Percentiles rank a stretch among this genome's conserved stretches.
Conservation (phyloP, 768 basidiomycete species). For the Pleurotus citrinopileatus region DNA sequence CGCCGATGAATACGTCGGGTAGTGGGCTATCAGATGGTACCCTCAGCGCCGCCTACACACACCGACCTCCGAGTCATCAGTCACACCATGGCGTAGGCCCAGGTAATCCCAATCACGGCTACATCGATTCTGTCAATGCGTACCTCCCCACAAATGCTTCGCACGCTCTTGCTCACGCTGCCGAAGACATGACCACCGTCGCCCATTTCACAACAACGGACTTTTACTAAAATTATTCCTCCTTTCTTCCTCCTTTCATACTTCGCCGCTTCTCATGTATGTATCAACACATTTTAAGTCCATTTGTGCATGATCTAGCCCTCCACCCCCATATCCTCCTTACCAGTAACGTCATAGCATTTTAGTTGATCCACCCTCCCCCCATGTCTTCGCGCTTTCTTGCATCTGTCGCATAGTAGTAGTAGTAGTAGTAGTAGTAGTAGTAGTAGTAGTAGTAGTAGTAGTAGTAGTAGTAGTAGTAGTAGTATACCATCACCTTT, state of each 20-base stretch:
- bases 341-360: not conserved
- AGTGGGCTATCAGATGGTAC: not conserved
- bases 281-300: not conserved
- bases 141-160: constrained; percentile 1
- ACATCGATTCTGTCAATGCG: not conserved
- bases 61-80: constrained; percentile 7
- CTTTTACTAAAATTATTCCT: not conserved
- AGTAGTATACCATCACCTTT: constrained; percentile 6
- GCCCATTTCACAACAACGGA: constrained; percentile 1
- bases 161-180: constrained; percentile 1
- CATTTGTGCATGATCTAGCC: not conserved
- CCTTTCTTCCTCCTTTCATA: not conserved
- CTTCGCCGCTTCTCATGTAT: not conserved
- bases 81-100: not conserved
- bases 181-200: constrained; percentile 5
- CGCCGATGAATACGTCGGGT: not conserved
- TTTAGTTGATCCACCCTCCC: not conserved
- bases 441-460: too few relatives aligned
- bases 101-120: not conserved
- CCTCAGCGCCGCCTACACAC: not conserved
- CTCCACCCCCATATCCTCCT: not conserved
- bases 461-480: too few relatives aligned
- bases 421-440: too few relatives aligned
- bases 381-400: not conserved
- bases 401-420: constrained; percentile 1